Evolutionary conservation across 2,329 filamentous ascomycete species (phyloP).

Genomic region (Hypoxylon sp.): DNA sequence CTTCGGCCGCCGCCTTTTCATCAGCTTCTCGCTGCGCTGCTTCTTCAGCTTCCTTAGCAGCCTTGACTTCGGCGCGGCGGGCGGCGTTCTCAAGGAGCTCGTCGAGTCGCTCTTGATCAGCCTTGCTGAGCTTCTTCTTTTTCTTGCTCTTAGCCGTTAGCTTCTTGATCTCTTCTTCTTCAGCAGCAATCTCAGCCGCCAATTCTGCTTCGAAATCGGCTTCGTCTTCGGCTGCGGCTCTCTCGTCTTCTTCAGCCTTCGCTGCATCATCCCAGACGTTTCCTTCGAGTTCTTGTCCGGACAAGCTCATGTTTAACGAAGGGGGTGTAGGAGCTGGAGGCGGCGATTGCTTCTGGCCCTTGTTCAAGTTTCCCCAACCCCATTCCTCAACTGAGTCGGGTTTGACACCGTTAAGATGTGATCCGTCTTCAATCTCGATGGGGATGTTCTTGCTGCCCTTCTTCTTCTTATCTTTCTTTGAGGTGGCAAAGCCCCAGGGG

Average conservation of each 20-base stretch:
- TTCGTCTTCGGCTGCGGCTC: slow-evolving; percentile 49
- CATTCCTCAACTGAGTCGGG: slow-evolving; percentile 62
- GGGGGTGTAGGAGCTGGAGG: slow-evolving; percentile 64
- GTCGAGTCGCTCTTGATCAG: slow-evolving; percentile 52
- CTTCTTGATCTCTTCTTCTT: slow-evolving; percentile 54
- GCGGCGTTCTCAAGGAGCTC: slow-evolving; percentile 53
- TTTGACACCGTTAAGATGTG: slow-evolving; percentile 61
- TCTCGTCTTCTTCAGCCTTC: slow-evolving; percentile 54
- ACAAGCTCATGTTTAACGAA: slow-evolving; percentile 57
- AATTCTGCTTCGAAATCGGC: slow-evolving; percentile 40
- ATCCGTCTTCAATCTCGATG: slow-evolving; percentile 61
- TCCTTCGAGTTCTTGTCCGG: slow-evolving; percentile 51
- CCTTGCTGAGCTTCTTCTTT: slow-evolving; percentile 49
- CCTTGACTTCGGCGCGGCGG: slow-evolving; percentile 52
- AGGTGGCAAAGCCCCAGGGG: slow-evolving; percentile 52
- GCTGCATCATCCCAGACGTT: slow-evolving; percentile 50
- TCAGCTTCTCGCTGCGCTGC: slow-evolving; percentile 45
- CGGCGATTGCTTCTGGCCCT: slow-evolving; percentile 59
- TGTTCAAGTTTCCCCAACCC: slow-evolving; percentile 58
- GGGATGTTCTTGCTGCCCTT: slow-evolving; percentile 65
- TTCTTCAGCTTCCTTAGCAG: slow-evolving; percentile 54
- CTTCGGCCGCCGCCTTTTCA: slow-evolving; percentile 36
- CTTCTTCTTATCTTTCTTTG: slow-evolving; percentile 65
- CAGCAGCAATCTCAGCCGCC: slow-evolving; percentile 55
- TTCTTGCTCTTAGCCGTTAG: slow-evolving; percentile 50